Percentiles rank a stretch among this genome's conserved stretches.
Conservation (phyloP, 2,329 filamentous ascomycete species). For the Epichloe amarillans region DNA sequence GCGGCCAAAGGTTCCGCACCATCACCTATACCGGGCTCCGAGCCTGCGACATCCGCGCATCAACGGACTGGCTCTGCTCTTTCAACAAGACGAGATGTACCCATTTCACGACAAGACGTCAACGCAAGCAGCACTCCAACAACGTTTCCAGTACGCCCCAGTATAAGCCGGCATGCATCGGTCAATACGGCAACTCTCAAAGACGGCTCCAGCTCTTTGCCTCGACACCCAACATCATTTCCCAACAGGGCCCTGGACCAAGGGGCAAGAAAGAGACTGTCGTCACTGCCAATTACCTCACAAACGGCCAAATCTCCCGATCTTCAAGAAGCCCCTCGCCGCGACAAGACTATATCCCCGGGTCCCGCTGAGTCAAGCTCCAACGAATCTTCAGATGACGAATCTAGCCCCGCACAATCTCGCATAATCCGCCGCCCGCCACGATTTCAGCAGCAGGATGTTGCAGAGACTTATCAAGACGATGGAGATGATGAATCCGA, state of each 20-base stretch:
- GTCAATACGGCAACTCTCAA: constrained; percentile 29
- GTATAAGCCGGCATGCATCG: constrained; percentile 34
- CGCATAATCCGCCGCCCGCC: constrained; percentile 48
- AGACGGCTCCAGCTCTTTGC: constrained; percentile 20
- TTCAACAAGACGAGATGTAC: constrained; percentile 45
- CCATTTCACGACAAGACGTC: constrained; percentile 33
- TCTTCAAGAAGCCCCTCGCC: constrained; percentile 8
- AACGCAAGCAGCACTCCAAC: constrained; percentile 30
- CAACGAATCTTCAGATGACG: constrained; percentile 30
- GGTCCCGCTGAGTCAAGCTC: constrained; percentile 25
- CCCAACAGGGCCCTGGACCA: constrained; percentile 16
- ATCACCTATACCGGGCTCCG: constrained; percentile 42
- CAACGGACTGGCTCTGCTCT: constrained; percentile 37
- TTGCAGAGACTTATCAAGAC: constrained; percentile 24
- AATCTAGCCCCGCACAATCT: constrained; percentile 41
- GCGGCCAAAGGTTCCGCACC: constrained; percentile 42
- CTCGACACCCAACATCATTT: constrained; percentile 7
- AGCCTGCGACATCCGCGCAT: constrained; percentile 24
- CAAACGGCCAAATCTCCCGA: constrained; percentile 13
- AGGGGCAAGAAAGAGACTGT: constrained; percentile 24
- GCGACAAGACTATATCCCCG: constrained; percentile 18
- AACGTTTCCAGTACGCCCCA: constrained; percentile 29
- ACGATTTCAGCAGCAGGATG: constrained; percentile 31
- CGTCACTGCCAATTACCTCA: constrained; percentile 29
- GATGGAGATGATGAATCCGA: constrained; percentile 46